Percentiles rank a stretch among this genome's conserved stretches.
These are phyloP conservation scores for Ogataea paraovalis DNA, from an alignment of 805 yeast species.

Conservation along the genomic window DNA sequence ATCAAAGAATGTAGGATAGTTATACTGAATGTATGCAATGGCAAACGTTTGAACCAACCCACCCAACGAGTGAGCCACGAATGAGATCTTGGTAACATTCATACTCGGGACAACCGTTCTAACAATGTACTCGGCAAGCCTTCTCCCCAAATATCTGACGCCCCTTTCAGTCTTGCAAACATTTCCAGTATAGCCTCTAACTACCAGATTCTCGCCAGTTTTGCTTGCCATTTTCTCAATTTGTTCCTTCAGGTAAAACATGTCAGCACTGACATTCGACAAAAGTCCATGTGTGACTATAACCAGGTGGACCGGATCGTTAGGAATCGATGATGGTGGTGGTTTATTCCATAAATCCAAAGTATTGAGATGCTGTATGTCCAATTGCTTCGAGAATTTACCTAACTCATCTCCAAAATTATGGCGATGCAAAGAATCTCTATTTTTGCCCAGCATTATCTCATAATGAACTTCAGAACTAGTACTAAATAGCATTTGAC, in stretches of 20 bases:
- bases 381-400: constrained; percentile 33
- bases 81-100: constrained; percentile 64
- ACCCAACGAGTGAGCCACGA: constrained; percentile 90
- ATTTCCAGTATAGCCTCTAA: constrained; percentile 80
- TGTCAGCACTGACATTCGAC: constrained; percentile 85
- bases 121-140: constrained; percentile 72
- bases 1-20: constrained; percentile 67
- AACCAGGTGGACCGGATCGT: constrained; percentile 73
- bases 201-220: constrained; percentile 63
- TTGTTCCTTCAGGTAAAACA: constrained; percentile 80
- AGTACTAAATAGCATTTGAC: constrained; percentile 73
- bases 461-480: constrained; percentile 67
- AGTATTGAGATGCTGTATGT: constrained; percentile 55
- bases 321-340: constrained; percentile 32
- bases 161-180: constrained; percentile 89
- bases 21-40: constrained; percentile 67
- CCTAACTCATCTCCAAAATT: constrained; percentile 18
- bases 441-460: constrained; percentile 50
- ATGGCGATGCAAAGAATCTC: constrained; percentile 29
- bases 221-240: constrained; percentile 47
- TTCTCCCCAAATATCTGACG: constrained; percentile 72
- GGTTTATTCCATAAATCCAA: constrained; percentile 75
- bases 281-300: constrained; percentile 89
- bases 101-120: constrained; percentile 42
- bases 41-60: constrained; percentile 92